Evolutionary conservation across 2,329 filamentous ascomycete species (phyloP).

Genomic region (Neonectria hederae): DNA sequence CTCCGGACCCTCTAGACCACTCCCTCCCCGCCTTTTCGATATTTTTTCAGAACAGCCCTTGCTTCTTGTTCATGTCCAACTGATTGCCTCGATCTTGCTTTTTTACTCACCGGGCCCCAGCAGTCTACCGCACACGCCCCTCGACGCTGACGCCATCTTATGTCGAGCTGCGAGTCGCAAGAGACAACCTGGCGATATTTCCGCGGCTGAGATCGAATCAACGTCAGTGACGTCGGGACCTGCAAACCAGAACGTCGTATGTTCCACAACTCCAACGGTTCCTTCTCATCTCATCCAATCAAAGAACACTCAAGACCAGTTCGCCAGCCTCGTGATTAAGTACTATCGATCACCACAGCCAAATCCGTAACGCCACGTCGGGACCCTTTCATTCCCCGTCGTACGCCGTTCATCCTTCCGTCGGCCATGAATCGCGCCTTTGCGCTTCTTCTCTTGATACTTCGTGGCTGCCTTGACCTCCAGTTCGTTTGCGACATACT

Average conservation of each 20-base stretch:
- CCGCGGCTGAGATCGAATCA: neutral
- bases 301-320: constrained; percentile 1
- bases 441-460: constrained; percentile 9
- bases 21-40: constrained; percentile 7
- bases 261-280: neutral
- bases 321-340: constrained; percentile 2
- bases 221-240: neutral
- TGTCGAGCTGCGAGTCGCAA: constrained; percentile 6
- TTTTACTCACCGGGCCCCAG: constrained; percentile 25
- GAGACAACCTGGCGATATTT: neutral
- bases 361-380: constrained; percentile 30
- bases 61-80: constrained; percentile 13
- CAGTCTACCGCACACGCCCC: constrained; percentile 8
- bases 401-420: too few relatives aligned
- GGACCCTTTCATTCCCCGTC: neutral
- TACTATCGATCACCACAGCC: constrained; percentile 17
- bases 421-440: constrained; percentile 2
- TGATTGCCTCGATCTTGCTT: constrained; percentile 30
- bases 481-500: constrained; percentile 15
- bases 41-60: constrained; percentile 15
- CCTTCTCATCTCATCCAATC: neutral
- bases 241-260: neutral
- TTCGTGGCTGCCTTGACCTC: constrained; percentile 25
- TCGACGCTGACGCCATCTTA: constrained; percentile 31
- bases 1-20: constrained; percentile 4